These are phyloP conservation scores for Sclerotinia minor DNA, from an alignment of 2,329 filamentous ascomycete genomes.

Conservation along the genomic window DNA sequence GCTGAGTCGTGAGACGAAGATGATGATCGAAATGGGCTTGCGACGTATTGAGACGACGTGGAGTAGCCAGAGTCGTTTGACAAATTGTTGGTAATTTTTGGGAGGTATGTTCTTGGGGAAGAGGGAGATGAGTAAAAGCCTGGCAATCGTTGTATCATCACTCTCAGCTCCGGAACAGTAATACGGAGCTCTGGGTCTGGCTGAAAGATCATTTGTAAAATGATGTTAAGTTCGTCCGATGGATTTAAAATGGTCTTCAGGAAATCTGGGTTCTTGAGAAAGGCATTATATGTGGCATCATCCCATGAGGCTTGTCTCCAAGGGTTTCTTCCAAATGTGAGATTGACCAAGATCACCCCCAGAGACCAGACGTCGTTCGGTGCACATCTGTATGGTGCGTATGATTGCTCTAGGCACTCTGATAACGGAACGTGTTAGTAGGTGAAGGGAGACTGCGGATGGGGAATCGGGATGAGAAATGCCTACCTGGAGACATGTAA, in stretches of 20 bases:
- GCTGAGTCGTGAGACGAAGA: constrained; percentile 17
- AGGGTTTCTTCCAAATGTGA: constrained; percentile 96
- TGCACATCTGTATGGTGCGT: constrained; percentile 81
- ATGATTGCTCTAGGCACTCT: constrained; percentile 86
- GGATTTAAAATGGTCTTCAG: constrained; percentile 90
- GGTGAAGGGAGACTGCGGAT: constrained; percentile 18
- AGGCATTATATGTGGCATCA: constrained; percentile 93
- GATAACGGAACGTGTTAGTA: constrained; percentile 36
- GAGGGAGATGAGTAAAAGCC: constrained; percentile 30
- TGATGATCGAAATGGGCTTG: background rate
- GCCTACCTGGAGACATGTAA: constrained; percentile 98
- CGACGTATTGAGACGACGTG: background rate
- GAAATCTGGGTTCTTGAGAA: constrained; percentile 80
- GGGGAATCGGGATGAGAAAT: constrained; percentile 20
- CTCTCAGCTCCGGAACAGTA: constrained; percentile 74
- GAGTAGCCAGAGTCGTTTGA: constrained; percentile 20
- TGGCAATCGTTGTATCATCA: constrained; percentile 69
- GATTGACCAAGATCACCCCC: constrained; percentile 96
- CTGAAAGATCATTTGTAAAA: constrained; percentile 85
- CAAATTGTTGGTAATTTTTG: background rate
- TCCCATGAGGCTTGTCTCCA: constrained; percentile 96
- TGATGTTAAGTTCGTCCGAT: constrained; percentile 83
- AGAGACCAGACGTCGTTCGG: constrained; percentile 98
- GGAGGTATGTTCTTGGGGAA: background rate
- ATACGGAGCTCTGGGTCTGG: constrained; percentile 81